Conservation (phyloP, 106 monocot genomes). For the Allium sativum region DNA sequence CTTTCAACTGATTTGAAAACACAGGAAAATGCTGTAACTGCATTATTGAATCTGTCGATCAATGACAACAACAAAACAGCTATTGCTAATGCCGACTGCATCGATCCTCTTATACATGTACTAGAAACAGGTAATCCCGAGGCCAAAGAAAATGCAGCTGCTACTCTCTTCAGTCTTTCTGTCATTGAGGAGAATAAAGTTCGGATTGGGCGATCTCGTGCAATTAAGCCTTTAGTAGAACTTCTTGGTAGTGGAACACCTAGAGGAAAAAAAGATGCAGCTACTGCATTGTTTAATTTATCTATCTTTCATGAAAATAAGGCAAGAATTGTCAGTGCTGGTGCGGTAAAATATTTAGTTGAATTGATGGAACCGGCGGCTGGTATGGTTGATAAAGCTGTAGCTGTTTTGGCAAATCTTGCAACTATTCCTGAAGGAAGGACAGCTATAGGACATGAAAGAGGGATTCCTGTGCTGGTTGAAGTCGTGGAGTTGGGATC, state of each 20-base stretch:
- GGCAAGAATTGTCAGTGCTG: conserved; percentile 78
- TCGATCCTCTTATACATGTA: conserved; percentile 83
- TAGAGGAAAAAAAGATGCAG: conserved; percentile 94
- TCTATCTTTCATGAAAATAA: conserved; percentile 95
- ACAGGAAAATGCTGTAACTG: conserved; percentile 90
- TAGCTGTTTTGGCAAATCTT: conserved; percentile 86
- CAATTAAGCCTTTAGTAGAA: conserved; percentile 68
- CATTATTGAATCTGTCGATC: conserved; percentile 81
- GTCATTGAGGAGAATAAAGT: conserved; percentile 87
- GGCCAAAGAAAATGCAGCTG: conserved; percentile 89
- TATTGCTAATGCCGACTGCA: conserved; percentile 73
- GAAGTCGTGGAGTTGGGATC: conserved; percentile 97
- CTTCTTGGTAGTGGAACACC: conserved; percentile 71
- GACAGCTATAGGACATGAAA: conserved; percentile 57
- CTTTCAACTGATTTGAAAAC: conserved; percentile 47
- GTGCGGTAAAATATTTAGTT: conserved; percentile 76
- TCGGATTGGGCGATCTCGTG: conserved; percentile 80
- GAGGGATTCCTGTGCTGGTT: conserved; percentile 78
- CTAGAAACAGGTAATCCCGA: conserved; percentile 78
- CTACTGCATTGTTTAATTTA: conserved; percentile 90
- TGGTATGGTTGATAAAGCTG: conserved; percentile 98
- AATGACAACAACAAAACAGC: conserved; percentile 83
- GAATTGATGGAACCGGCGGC: conserved; percentile 91
- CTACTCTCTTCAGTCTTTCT: conserved; percentile 84
- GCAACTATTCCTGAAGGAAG: conserved; percentile 76